Evolutionary conservation across 768 basidiomycete genomes (phyloP).

Genomic region (Podaxis sp.): DNA sequence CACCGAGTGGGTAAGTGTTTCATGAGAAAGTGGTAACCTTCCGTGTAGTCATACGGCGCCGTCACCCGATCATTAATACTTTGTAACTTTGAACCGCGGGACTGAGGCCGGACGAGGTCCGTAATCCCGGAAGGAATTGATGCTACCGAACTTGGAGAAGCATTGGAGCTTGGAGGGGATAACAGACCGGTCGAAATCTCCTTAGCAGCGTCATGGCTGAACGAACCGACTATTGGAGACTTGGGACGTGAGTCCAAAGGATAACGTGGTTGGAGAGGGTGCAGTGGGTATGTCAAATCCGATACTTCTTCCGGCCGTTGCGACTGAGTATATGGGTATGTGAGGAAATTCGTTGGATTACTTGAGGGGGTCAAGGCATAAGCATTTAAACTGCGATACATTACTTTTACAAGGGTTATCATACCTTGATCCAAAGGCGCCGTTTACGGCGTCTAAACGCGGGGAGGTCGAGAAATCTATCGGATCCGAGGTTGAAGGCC

Average conservation of each 20-base stretch:
- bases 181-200: conserved; percentile 31
- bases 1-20: conserved; percentile 84
- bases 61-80: conserved; percentile 67
- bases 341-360: conserved; percentile 41
- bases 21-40: conserved; percentile 97
- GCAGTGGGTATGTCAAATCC: conserved; percentile 41
- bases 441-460: conserved; percentile 26
- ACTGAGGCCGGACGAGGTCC: conserved; percentile 30
- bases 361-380: conserved; percentile 33
- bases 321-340: conserved; percentile 44
- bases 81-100: conserved; percentile 44
- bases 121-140: conserved; percentile 39
- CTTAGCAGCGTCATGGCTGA: conserved; percentile 30
- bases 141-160: conserved; percentile 39
- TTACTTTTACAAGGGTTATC: conserved; percentile 34
- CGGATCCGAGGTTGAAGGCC: conserved; percentile 40
- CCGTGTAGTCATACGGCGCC: conserved; percentile 89
- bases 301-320: conserved; percentile 35
- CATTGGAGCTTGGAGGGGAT: conserved; percentile 39
- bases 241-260: conserved; percentile 44
- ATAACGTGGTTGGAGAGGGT: conserved; percentile 54
- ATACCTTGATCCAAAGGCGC: conserved; percentile 33
- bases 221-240: conserved; percentile 37
- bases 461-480: conserved; percentile 39
- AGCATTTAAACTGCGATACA: conserved; percentile 35